Percentiles rank a stretch among this genome's conserved stretches.
phyloP scores from a whole-genome alignment of 2,329 filamentous ascomycete species.

The Podosphaera xanthii region DNA sequence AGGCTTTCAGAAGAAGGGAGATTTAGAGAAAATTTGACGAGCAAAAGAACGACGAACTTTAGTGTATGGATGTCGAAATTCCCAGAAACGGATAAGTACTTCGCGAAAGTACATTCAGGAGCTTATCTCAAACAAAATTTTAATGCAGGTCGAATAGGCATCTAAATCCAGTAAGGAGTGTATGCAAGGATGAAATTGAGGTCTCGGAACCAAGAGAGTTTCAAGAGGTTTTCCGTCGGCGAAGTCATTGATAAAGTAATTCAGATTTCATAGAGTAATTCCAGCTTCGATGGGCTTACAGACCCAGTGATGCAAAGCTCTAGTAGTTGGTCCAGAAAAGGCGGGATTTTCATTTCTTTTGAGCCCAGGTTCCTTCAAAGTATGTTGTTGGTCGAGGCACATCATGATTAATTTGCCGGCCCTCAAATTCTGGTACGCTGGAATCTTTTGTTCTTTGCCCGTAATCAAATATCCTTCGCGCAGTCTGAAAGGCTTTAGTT shows the following conservation, averaged over 20 bases:
- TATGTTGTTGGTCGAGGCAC: background rate
- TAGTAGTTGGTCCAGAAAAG: background rate
- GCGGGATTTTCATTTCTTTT: background rate
- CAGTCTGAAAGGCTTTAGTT: background rate
- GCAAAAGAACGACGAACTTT: background rate
- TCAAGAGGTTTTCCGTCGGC: background rate
- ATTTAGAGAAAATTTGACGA: background rate
- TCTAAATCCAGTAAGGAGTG: background rate
- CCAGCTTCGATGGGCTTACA: background rate
- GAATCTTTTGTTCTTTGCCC: background rate
- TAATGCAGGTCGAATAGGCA: background rate
- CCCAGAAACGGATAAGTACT: background rate
- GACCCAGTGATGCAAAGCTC: background rate
- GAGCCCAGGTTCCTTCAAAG: background rate
- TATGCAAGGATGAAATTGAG: background rate
- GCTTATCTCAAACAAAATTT: background rate
- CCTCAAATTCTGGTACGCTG: background rate
- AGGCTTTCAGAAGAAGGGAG: background rate
- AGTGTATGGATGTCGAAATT: background rate
- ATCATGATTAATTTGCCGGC: background rate
- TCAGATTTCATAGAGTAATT: background rate
- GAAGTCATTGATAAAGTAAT: background rate
- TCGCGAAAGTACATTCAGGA: background rate
- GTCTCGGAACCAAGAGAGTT: background rate
- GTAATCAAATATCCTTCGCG: background rate